phyloP scores from a whole-genome alignment of 495 filamentous ascomycete genomes.

The Aspergillus bertholletiae region DNA sequence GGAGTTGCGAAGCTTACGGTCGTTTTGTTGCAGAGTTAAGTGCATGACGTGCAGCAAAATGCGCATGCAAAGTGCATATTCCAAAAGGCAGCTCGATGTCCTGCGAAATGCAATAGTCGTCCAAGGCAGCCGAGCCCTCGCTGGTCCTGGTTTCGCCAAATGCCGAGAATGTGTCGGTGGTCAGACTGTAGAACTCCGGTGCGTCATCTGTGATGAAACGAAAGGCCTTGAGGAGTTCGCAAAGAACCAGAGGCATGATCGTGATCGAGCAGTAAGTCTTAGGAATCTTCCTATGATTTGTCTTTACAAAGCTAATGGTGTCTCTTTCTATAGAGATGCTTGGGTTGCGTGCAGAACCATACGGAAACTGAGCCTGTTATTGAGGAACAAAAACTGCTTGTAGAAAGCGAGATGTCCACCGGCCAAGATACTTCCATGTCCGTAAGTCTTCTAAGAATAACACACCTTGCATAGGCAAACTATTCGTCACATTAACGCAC shows the following conservation, averaged over 20 bases:
- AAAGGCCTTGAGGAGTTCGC: constrained; percentile 53
- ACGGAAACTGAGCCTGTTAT: constrained; percentile 19
- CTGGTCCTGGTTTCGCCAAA: constrained; percentile 8
- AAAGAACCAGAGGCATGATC: constrained; percentile 49
- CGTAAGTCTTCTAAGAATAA: background rate
- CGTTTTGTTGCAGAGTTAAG: constrained; percentile 34
- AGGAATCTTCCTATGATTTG: background rate
- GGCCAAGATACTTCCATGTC: background rate
- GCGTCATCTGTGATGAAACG: constrained; percentile 39
- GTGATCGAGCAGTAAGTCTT: constrained; percentile 45
- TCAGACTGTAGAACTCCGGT: constrained; percentile 34
- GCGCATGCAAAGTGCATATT: constrained; percentile 37
- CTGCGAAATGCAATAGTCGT: constrained; percentile 28
- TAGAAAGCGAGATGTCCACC: constrained; percentile 7
- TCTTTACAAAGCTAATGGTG: constrained; percentile 5
- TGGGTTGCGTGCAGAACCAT: constrained; percentile 46
- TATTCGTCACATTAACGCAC: background rate
- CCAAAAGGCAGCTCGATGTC: constrained; percentile 40
- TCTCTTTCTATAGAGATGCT: constrained; percentile 47
- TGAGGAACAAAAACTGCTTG: constrained; percentile 16
- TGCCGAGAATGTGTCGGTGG: constrained; percentile 24
- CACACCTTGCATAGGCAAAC: background rate
- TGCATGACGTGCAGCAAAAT: constrained; percentile 46
- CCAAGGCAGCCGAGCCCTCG: constrained; percentile 5
- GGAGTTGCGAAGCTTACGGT: background rate